A percentile compares a stretch with the other conserved stretches of the same genome.
These are phyloP conservation scores for Saccharomycopsis oosterbeekiorum DNA, from an alignment of 805 yeast species.

Conservation along the genomic window DNA sequence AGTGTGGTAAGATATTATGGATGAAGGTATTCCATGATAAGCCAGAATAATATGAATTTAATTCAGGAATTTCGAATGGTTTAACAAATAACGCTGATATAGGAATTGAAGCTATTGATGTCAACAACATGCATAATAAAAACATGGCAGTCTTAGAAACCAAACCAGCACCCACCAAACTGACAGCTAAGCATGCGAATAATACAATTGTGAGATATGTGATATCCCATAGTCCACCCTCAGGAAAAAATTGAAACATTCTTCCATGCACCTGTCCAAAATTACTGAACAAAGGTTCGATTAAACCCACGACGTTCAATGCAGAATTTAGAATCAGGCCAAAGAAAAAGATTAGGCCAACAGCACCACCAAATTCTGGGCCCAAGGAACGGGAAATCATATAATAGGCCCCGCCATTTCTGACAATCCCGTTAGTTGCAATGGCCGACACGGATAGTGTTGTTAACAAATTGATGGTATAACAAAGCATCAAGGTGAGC, in stretches of 20 bases:
- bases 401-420: constrained; percentile 97
- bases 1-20: constrained; percentile 65
- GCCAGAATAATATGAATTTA: constrained; percentile 51
- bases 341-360: constrained; percentile 86
- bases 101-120: constrained; percentile 77
- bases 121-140: constrained; percentile 53
- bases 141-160: constrained; percentile 78
- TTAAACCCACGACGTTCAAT: constrained; percentile 89
- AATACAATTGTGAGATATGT: constrained; percentile 62
- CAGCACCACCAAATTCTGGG: constrained; percentile 97
- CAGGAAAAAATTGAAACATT: constrained; percentile 50
- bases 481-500: constrained; percentile 57
- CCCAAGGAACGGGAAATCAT: constrained; percentile 95
- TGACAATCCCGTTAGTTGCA: constrained; percentile 93
- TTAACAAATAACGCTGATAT: constrained; percentile 55
- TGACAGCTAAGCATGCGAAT: constrained; percentile 61
- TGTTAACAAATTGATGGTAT: constrained; percentile 72
- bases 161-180: constrained; percentile 69
- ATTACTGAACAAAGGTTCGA: constrained; percentile 79
- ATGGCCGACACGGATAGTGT: constrained; percentile 89
- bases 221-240: constrained; percentile 59
- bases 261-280: constrained; percentile 55
- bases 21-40: constrained; percentile 55
- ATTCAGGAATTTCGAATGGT: constrained; percentile 50
- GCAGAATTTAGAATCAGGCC: constrained; percentile 92